Evolutionary conservation across 208 protist genomes (phyloP), one percentile per base, ranked within the genome.

Genomic region (Herpetomonas tarakana): DNA sequence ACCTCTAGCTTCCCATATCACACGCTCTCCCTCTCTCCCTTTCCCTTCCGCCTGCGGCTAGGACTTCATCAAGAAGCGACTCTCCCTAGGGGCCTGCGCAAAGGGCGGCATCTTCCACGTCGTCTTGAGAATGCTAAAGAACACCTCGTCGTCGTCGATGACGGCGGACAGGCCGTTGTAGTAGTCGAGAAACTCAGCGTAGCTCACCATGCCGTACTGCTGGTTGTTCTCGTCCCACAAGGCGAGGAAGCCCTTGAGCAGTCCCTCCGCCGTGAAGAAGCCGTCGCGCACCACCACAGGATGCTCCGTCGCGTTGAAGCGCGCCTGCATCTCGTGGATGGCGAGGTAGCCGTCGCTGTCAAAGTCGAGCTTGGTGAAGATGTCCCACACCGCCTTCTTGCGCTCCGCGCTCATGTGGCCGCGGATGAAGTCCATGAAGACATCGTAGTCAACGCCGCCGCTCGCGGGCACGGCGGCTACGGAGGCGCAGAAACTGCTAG

Each of bases 151-250:
- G 1, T 92, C 67, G 9, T 88, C 83, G 35, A 97, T 93, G 28
- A 91, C 79, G 0, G 87, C 84, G 53, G 88, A 95, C 14, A 97
- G 76, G 2, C 92, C 92, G 60, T 86, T 94, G 74, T 97, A 97
- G 72, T 97, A 97, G 67, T 97, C 92, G 39, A 90, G 47, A 63
- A 94, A 97, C 76, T 97, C 92, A 1, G 86, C 53, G 53, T 86
- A 93, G 21, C 84, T 80, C 38, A 97, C 69, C 39, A 92, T 58
- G 6, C 88, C 88, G 58, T 87, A 91, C 21, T 88, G 52, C 21
- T 78, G 72, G 63, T 85, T 80, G 47, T 83, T 87, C 44, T 88
- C 82, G 52, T 97, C 91, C 86, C 88, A 97, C 9, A 87, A 74
- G 7, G 76, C 71, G 2, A 97, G 68, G 56, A 96, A 97, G 3